Evolutionary conservation across 495 filamentous ascomycete genomes (phyloP).

Genomic region (Penicillium macrosclerotiorum): DNA sequence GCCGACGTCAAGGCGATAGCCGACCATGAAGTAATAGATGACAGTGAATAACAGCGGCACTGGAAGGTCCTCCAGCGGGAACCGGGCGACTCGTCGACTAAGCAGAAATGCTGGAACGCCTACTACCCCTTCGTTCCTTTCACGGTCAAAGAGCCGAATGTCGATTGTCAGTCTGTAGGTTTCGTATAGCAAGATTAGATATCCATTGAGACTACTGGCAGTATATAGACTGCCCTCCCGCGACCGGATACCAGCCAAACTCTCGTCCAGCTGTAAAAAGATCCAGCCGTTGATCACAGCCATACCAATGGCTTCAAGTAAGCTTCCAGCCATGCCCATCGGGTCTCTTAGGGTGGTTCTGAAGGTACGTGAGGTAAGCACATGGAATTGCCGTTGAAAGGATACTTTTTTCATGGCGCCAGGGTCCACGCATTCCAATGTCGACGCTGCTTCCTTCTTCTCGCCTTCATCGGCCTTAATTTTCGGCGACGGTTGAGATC

Average conservation of each 20-base stretch:
- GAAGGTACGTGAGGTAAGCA: conserved; percentile 64
- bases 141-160: conserved; percentile 71
- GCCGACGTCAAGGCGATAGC: conserved; percentile 55
- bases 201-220: conserved; percentile 64
- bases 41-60: conserved; percentile 65
- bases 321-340: conserved; percentile 63
- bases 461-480: conserved; percentile 6
- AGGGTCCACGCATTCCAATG: neutral
- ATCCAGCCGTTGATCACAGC: conserved; percentile 68
- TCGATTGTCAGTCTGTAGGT: conserved; percentile 68
- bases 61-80: conserved; percentile 65
- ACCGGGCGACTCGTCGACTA: conserved; percentile 61
- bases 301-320: conserved; percentile 65
- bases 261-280: conserved; percentile 58
- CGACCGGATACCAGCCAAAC: conserved; percentile 56
- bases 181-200: conserved; percentile 71
- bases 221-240: conserved; percentile 68
- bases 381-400: conserved; percentile 57
- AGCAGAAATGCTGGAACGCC: conserved; percentile 63
- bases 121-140: conserved; percentile 67
- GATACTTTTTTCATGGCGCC: conserved; percentile 28
- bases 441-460: conserved; percentile 1
- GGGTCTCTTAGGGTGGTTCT: conserved; percentile 68
- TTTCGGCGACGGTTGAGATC: conserved; percentile 12
- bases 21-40: conserved; percentile 76